Evolutionary conservation across 371 early-diverging fungal genomes (phyloP), one percentile per base, ranked within the genome.

Genomic region (Lichtheimia ramosa): DNA sequence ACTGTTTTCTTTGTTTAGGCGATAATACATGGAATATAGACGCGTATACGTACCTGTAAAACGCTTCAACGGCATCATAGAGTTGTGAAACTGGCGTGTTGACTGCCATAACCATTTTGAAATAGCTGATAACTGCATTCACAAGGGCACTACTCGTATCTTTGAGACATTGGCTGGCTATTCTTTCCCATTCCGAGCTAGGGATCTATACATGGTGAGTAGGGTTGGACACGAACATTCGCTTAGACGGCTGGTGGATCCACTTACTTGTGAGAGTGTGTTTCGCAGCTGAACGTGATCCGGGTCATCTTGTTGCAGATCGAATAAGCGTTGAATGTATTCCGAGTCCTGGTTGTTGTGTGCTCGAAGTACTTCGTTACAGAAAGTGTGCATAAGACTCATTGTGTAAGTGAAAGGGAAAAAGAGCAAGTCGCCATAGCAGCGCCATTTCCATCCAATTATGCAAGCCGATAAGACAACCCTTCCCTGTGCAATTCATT

Each of bases 1-100:
- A 46, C 66, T 66, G 18, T 18, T 8, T 28, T 15, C 13, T 16
- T 23, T 2, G 3, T 16, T 24, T 48, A 15, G 40, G 16, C 15
- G 5, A 20, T 42, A 27, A 1, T 5, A 6, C 25, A 56, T 57
- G 53, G 58, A 15, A 21, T 7, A 21, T 0, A 46, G n/a, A 21
- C 46, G n/a, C 15, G n/a, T 16, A 8, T 6, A 16, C 46, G 10
- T 10, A 46, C 46, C 18, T 63, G 24, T 51, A 63, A 48, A 51
- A 57, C 14, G 27, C 34, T 39, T 57, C 63, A n/a, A 63, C 46
- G n/a, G 18, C 10, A 18, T 63, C 54, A 27, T 48, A 60, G 20
- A 39, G 16, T 2, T 41, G 14, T 5, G 18, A 42, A 13, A 52
- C 20, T 16, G 25, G 16, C 21, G 34, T 14, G 16, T 54, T 41